Evolutionary conservation across 495 filamentous ascomycete species (phyloP).

Genomic region (Bombardia bombarda): DNA sequence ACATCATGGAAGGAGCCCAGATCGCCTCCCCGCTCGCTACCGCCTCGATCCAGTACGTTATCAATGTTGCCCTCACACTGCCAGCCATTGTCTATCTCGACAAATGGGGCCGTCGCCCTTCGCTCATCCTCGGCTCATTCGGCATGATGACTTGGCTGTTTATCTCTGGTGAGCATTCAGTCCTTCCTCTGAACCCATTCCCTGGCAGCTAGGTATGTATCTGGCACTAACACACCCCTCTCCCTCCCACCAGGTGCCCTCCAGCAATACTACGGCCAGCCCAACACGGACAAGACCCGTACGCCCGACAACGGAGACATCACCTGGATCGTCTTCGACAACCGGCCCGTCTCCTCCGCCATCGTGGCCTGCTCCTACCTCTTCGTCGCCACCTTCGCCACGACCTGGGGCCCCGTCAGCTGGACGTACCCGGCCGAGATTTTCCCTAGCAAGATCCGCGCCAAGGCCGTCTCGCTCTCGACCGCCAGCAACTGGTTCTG

Average conservation of each 20-base stretch:
- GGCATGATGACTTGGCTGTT: slow-evolving; percentile 65
- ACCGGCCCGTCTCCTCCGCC: slow-evolving; percentile 40
- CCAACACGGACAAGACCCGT: slow-evolving; percentile 33
- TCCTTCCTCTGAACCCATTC: slow-evolving; percentile 36
- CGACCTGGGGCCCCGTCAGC: slow-evolving; percentile 70
- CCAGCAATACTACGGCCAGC: slow-evolving; percentile 48
- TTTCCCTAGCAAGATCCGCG: slow-evolving; percentile 65
- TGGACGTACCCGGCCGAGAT: slow-evolving; percentile 81
- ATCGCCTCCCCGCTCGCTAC: slow-evolving; percentile 58
- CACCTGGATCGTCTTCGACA: slow-evolving; percentile 49
- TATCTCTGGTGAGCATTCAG: slow-evolving; percentile 61
- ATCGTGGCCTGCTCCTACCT: slow-evolving; percentile 65
- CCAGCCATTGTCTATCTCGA: slow-evolving; percentile 71
- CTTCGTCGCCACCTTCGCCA: slow-evolving; percentile 68
- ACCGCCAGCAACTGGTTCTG: slow-evolving; percentile 67
- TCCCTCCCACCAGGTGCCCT: slow-evolving; percentile 42
- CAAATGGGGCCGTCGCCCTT: slow-evolving; percentile 66
- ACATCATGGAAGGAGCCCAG: slow-evolving; percentile 65
- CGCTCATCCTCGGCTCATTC: slow-evolving; percentile 67
- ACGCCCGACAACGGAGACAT: slow-evolving; percentile 31
- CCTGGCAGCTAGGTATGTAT: too few species aligned
- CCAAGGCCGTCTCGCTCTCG: slow-evolving; percentile 56
- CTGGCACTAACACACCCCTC: not conserved
- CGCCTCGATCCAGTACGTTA: slow-evolving; percentile 69
- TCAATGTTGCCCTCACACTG: slow-evolving; percentile 57